Conservation (phyloP, 768 basidiomycete species). For the Podaxis pistillaris region DNA sequence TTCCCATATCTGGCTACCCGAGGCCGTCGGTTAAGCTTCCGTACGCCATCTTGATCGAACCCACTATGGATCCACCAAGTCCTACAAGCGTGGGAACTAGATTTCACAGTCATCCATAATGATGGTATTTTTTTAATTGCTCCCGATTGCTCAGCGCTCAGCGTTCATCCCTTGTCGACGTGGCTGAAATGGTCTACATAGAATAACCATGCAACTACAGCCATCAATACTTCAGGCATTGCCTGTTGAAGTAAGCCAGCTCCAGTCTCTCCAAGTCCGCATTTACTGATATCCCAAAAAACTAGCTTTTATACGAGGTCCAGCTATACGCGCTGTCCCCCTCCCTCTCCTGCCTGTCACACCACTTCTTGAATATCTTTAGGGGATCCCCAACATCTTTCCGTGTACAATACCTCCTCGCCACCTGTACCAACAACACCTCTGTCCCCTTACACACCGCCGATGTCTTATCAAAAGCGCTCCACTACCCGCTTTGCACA, state of each 20-base stretch:
- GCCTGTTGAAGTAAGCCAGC: conserved; percentile 15
- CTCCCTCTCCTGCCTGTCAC: conserved; percentile 58
- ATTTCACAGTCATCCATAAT: neutral
- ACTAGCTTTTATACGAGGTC: conserved; percentile 70
- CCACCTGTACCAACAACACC: conserved; percentile 19
- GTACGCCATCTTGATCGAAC: too few relatives aligned
- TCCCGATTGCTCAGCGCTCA: neutral
- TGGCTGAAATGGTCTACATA: neutral
- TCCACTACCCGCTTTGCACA: conserved; percentile 65
- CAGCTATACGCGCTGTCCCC: conserved; percentile 70
- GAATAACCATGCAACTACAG: conserved; percentile 9
- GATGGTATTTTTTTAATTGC: neutral
- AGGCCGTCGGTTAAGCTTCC: too few relatives aligned
- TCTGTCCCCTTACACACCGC: conserved; percentile 27
- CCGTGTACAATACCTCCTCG: conserved; percentile 66
- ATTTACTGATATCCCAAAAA: conserved; percentile 12
- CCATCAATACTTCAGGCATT: conserved; percentile 6
- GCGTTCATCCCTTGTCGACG: neutral
- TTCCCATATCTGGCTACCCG: too few relatives aligned
- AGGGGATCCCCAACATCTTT: conserved; percentile 52
- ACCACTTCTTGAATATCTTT: conserved; percentile 53
- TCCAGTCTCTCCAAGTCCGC: neutral
- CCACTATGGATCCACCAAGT: neutral
- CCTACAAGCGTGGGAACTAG: neutral
- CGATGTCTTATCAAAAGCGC: conserved; percentile 39